Evolutionary conservation across 306 rosid species (phyloP), one percentile per base, ranked within the genome.

Genomic region (Prunus armeniaca): DNA sequence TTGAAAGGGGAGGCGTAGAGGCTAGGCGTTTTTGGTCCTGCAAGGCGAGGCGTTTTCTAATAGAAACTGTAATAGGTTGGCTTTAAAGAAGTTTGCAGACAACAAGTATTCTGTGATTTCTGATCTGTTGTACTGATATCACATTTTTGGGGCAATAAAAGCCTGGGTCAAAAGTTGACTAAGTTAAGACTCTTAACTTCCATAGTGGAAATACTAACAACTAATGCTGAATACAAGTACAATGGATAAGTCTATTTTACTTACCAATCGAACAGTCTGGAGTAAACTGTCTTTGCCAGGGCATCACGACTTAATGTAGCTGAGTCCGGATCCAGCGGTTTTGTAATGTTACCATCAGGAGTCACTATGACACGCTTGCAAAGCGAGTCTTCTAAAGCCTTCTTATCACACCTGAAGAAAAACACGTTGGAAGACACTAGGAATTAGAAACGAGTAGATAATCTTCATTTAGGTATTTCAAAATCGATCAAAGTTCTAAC

Each of bases 361-460:
- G 97, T 92, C 75, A 92, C 97, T 74, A 92, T 92, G 84, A 92
- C 96, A 22, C 96, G 93, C 88, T 92, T 78, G 82, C 96, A 90
- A 62, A 92, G 97, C 27, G 97, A 90, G 84, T 86, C 90, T 84
- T 92, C 91, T 47, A 92, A 77, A 64, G 91, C 50, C 80, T 83
- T 92, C 61, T 77, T 90, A 58, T 92, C 84, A 76, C 88, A 88
- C 91, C 97, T 92, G 86, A 82, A 79, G 22, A 74, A 32, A 82
- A 81, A 58, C 58, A 79, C 45, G 78, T 76, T 65, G 63, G 69
- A 73, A 74, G 38, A 72, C 67, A 56, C 27, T 58, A 72, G 43
- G 61, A 50, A 62, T 57, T 64, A 46, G 45, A 65, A 78, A 51
- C 68, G 38, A 20, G 66, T 9, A 56, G n/a, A 15, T 56, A 22